Conservation (phyloP, 1,139 yeast genomes). For the Taphrina deformans region DNA sequence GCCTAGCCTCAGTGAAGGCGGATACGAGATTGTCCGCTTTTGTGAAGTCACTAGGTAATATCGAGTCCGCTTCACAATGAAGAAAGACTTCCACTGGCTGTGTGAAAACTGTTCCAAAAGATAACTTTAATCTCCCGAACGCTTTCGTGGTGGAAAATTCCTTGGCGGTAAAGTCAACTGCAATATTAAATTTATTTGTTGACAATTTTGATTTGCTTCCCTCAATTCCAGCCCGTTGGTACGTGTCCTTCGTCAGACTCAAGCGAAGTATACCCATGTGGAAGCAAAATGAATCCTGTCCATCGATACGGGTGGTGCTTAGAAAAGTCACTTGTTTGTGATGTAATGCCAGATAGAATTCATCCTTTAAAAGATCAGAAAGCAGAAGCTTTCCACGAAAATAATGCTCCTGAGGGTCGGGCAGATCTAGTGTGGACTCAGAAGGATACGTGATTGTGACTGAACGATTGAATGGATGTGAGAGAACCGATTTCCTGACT, state of each 20-base stretch:
- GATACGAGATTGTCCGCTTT: neutral
- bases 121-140: neutral
- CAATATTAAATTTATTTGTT: slow-evolving; percentile 4
- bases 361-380: slow-evolving; percentile 1
- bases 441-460: slow-evolving; percentile 3
- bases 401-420: neutral
- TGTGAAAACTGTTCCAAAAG: neutral
- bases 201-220: slow-evolving; percentile 8
- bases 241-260: slow-evolving; percentile 26
- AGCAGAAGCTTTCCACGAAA: neutral
- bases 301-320: slow-evolving; percentile 1
- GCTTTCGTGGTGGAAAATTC: slow-evolving; percentile 4
- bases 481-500: neutral
- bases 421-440: neutral
- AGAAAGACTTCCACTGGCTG: neutral
- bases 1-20: neutral
- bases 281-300: slow-evolving; percentile 15
- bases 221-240: slow-evolving; percentile 24
- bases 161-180: slow-evolving; percentile 11
- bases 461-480: slow-evolving; percentile 11
- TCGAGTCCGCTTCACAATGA: neutral
- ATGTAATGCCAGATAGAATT: neutral
- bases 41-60: neutral
- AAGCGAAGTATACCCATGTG: slow-evolving; percentile 8
- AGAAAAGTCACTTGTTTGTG: neutral